These are phyloP conservation scores for Cyathus pygmaeus DNA, from an alignment of 1,284 basidiomycete species.

Conservation along the genomic window DNA sequence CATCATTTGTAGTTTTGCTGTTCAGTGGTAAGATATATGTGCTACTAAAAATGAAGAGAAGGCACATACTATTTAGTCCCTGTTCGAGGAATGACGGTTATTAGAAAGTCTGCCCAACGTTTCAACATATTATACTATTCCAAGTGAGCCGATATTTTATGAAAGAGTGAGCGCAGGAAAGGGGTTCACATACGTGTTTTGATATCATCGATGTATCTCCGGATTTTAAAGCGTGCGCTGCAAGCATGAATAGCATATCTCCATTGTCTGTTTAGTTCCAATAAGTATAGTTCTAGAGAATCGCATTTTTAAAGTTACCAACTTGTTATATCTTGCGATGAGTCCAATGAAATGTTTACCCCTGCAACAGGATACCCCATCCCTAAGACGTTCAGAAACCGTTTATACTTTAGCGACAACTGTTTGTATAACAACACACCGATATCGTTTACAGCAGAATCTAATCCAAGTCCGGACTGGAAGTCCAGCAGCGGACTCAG, in stretches of 20 bases:
- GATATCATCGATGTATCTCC: conserved; percentile 44
- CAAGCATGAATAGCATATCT: conserved; percentile 51
- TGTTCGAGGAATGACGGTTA: background rate
- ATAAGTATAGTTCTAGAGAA: background rate
- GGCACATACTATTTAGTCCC: background rate
- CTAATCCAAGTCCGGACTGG: conserved; percentile 36
- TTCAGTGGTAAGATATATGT: background rate
- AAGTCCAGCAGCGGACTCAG: conserved; percentile 56
- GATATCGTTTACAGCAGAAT: conserved; percentile 48
- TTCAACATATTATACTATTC: conserved; percentile 2
- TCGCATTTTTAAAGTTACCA: background rate
- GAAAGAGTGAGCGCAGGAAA: background rate
- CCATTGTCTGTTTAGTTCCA: conserved; percentile 34
- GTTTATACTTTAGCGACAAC: background rate
- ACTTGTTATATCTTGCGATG: conserved; percentile 23
- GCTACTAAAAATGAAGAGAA: background rate
- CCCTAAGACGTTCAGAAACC: conserved; percentile 8
- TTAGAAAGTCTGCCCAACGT: conserved; percentile 22
- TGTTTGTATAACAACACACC: conserved; percentile 40
- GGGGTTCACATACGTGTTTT: conserved; percentile 33
- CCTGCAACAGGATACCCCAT: conserved; percentile 14
- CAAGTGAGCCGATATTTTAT: no score
- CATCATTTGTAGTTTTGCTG: conserved; percentile 9
- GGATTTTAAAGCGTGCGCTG: conserved; percentile 44
- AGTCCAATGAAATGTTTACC: conserved; percentile 15